Conservation (phyloP, 352 stramenopile genomes). For the Globisporangium cystogenes region DNA sequence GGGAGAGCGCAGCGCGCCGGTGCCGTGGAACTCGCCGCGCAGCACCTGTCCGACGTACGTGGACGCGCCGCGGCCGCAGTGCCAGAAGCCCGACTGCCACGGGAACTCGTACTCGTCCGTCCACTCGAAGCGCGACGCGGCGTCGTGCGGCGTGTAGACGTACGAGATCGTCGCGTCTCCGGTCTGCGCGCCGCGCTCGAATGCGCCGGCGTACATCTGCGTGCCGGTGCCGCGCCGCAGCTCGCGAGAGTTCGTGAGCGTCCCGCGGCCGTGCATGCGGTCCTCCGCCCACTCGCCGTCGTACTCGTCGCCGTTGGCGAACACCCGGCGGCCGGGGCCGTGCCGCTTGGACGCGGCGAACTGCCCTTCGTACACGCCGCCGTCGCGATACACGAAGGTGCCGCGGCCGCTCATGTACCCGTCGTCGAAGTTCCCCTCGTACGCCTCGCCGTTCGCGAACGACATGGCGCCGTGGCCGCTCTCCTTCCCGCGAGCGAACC, state of each 20-base stretch:
- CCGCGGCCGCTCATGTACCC: constrained; percentile 47
- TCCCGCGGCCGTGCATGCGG: constrained; percentile 49
- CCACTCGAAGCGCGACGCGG: constrained; percentile 28
- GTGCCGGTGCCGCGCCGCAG: constrained; percentile 1
- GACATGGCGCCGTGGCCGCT: constrained; percentile 48
- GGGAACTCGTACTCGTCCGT: constrained; percentile 67
- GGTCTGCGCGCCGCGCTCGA: constrained; percentile 36
- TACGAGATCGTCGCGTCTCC: constrained; percentile 36
- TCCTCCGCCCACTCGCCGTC: constrained; percentile 51
- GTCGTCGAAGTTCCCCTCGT: constrained; percentile 52
- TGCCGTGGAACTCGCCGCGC: constrained; percentile 59
- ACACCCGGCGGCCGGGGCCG: constrained; percentile 40
- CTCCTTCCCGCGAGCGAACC: constrained; percentile 45
- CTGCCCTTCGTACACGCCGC: constrained; percentile 46
- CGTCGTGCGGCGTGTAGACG: constrained; percentile 23
- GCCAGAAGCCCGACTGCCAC: constrained; percentile 44
- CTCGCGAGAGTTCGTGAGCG: constrained; percentile 19
- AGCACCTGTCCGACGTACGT: constrained; percentile 51
- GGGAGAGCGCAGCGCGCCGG: constrained; percentile 40
- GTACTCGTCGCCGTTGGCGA: constrained; percentile 47
- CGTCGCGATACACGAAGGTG: constrained; percentile 35
- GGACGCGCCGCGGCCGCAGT: constrained; percentile 41
- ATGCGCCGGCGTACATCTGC: constrained; percentile 47
- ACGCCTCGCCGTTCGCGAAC: constrained; percentile 61
- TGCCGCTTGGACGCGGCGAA: constrained; percentile 48